Conservation (phyloP, 2,329 filamentous ascomycete species). For the Sclerotinia glacialis region DNA sequence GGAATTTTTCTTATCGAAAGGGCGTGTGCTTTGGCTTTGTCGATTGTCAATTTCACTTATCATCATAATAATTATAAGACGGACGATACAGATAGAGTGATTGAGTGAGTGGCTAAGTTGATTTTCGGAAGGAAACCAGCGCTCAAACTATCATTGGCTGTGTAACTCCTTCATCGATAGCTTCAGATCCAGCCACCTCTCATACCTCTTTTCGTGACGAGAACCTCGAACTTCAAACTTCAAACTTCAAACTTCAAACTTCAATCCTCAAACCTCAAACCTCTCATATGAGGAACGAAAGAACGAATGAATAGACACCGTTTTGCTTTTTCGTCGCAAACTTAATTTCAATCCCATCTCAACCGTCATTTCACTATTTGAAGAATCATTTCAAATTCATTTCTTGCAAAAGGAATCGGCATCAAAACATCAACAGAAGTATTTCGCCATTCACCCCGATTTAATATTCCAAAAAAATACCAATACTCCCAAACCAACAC, state of each 20-base stretch:
- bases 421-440: neutral
- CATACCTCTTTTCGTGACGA: neutral
- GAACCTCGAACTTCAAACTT: no score
- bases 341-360: neutral
- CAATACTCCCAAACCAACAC: constrained; percentile 6
- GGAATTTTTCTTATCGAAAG: neutral
- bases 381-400: neutral
- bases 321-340: constrained; percentile 7
- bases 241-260: no score
- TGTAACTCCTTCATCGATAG: constrained; percentile 5
- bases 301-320: neutral
- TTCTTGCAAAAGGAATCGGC: neutral
- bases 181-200: constrained; percentile 1
- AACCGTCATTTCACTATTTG: neutral
- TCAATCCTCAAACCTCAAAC: no score
- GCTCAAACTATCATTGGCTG: constrained; percentile 3
- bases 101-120: neutral
- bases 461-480: constrained; percentile 11
- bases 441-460: neutral
- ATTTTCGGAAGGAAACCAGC: neutral
- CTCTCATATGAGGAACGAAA: neutral
- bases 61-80: neutral
- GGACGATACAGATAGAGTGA: neutral
- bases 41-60: neutral
- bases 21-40: neutral